A percentile compares a stretch with the other conserved stretches of the same genome.
These are phyloP conservation scores for Pseudocercospora pini-densiflorae DNA, from an alignment of 2,329 filamentous ascomycete genomes.

Conservation along the genomic window DNA sequence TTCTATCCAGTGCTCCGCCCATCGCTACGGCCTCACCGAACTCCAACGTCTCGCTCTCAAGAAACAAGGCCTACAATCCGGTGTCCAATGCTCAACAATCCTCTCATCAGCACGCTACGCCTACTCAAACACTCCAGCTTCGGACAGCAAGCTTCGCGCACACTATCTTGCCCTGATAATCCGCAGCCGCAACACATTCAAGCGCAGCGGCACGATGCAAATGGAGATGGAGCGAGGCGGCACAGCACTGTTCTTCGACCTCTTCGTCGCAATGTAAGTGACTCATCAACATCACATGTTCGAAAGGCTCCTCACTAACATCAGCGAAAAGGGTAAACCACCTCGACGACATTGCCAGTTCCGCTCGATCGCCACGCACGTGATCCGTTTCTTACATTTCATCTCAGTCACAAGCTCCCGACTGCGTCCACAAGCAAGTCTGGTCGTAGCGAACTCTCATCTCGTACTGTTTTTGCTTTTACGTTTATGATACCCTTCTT, in stretches of 20 bases:
- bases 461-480: conserved; percentile 14
- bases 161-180: conserved; percentile 95
- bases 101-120: conserved; percentile 86
- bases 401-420: conserved; percentile 21
- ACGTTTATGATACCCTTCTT: conserved; percentile 28
- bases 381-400: conserved; percentile 15
- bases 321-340: conserved; percentile 13
- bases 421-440: conserved; percentile 9
- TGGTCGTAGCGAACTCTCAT: conserved; percentile 23
- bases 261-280: conserved; percentile 89
- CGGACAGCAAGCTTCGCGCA: conserved; percentile 85
- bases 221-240: conserved; percentile 90
- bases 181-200: conserved; percentile 83
- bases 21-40: conserved; percentile 81
- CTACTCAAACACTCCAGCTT: conserved; percentile 86
- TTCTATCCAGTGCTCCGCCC: conserved; percentile 68
- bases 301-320: background rate
- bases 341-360: conserved; percentile 36
- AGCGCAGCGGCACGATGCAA: conserved; percentile 93
- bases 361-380: conserved; percentile 31
- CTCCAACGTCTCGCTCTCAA: conserved; percentile 82
- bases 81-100: conserved; percentile 84
- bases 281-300: conserved; percentile 40
- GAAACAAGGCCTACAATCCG: conserved; percentile 87
- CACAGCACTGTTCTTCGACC: conserved; percentile 81